These are phyloP conservation scores for Erysiphe pulchra DNA, from an alignment of 2,329 filamentous ascomycete species.

Conservation along the genomic window DNA sequence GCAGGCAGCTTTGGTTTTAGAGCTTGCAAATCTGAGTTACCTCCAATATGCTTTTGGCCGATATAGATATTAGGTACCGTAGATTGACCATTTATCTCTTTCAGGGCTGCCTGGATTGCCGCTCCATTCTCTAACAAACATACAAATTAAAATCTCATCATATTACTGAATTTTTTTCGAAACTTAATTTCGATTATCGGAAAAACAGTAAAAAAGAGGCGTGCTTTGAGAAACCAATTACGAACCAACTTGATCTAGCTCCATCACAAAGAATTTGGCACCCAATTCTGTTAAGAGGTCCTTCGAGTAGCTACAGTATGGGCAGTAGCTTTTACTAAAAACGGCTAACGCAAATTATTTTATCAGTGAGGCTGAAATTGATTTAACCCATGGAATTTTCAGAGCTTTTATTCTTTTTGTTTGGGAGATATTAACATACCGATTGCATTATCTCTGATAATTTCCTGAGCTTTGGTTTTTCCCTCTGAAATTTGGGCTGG, in stretches of 20 bases:
- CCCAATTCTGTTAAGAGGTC: conserved; percentile 38
- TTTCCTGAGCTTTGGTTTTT: conserved; percentile 55
- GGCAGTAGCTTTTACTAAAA: conserved; percentile 94
- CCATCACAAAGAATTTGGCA: conserved; percentile 49
- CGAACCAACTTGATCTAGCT: conserved; percentile 67
- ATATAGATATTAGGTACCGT: conserved; percentile 97
- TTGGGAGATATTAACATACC: conserved; percentile 23
- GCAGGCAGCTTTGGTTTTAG: conserved; percentile 36
- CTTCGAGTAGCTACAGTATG: conserved; percentile 71
- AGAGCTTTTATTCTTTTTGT: no score
- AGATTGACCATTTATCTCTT: conserved; percentile 55
- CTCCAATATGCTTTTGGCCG: conserved; percentile 70
- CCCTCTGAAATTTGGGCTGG: conserved; percentile 51
- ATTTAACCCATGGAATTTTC: no score
- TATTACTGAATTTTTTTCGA: background rate
- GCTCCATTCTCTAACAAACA: conserved; percentile 42
- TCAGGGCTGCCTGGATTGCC: conserved; percentile 61
- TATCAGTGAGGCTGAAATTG: background rate
- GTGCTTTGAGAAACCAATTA: conserved; percentile 7
- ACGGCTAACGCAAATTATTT: conserved; percentile 30
- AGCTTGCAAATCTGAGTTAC: conserved; percentile 68
- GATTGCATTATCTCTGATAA: conserved; percentile 77
- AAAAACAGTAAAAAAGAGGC: no score
- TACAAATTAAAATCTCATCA: background rate
- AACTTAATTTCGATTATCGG: background rate